Evolutionary conservation across 371 early-diverging fungal species (phyloP).

Genomic region (Smittium culicis): DNA sequence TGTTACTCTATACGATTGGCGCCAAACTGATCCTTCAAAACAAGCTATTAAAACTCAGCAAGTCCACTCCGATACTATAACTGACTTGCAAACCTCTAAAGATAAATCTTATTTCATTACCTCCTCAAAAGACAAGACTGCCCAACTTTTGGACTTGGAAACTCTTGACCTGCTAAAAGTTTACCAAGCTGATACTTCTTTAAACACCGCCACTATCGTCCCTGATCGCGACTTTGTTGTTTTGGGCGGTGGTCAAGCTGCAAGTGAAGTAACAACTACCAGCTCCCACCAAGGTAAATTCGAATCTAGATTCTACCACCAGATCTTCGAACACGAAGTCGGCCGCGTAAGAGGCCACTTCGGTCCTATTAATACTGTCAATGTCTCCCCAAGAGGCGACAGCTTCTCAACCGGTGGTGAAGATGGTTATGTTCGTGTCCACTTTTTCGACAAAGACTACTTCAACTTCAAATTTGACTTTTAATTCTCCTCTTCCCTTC

Average conservation of each 20-base stretch:
- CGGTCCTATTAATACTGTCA: slow-evolving; percentile 98
- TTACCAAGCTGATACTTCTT: slow-evolving; percentile 83
- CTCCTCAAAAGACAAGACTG: slow-evolving; percentile 89
- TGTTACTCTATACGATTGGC: slow-evolving; percentile 76
- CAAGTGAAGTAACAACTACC: slow-evolving; percentile 94
- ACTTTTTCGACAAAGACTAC: slow-evolving; percentile 92
- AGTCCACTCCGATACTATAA: slow-evolving; percentile 63
- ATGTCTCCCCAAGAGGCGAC: slow-evolving; percentile 89
- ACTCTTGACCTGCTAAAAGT: slow-evolving; percentile 70
- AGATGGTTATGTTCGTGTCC: slow-evolving; percentile 94
- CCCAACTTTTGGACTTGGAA: slow-evolving; percentile 77
- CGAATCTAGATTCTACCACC: slow-evolving; percentile 97
- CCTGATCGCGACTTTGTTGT: slow-evolving; percentile 67
- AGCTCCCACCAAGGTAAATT: slow-evolving; percentile 92
- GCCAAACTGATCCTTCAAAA: slow-evolving; percentile 25
- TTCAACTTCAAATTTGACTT: slow-evolving; percentile 58
- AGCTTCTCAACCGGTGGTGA: slow-evolving; percentile 95
- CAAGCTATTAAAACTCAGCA: slow-evolving; percentile 37
- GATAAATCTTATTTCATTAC: slow-evolving; percentile 95
- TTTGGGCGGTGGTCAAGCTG: slow-evolving; percentile 78
- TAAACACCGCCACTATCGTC: slow-evolving; percentile 91
- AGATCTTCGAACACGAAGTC: slow-evolving; percentile 90
- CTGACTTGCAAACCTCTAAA: slow-evolving; percentile 84
- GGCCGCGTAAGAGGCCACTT: slow-evolving; percentile 98
- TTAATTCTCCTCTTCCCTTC: too few species aligned